phyloP scores from a whole-genome alignment of 2,329 filamentous ascomycete species.

The Ceratocystis harringtonii region DNA sequence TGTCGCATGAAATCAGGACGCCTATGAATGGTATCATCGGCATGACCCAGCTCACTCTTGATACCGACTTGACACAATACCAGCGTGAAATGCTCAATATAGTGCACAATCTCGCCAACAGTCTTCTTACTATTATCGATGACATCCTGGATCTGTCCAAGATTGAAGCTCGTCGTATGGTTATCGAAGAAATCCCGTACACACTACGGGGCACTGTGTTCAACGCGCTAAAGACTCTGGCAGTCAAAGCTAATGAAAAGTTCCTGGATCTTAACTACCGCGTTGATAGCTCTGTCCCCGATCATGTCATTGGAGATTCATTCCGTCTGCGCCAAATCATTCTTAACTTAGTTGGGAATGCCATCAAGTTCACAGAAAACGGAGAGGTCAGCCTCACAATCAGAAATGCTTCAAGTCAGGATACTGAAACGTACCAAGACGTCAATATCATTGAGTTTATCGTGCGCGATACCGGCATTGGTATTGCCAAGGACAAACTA shows the following conservation, averaged over 20 bases:
- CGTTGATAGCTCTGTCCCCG: constrained; percentile 82
- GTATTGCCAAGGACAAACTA: constrained; percentile 87
- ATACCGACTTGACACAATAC: constrained; percentile 86
- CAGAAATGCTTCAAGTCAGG: constrained; percentile 31
- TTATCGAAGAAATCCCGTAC: constrained; percentile 95
- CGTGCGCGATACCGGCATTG: constrained; percentile 91
- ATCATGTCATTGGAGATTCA: constrained; percentile 89
- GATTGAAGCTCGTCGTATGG: constrained; percentile 93
- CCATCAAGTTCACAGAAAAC: constrained; percentile 97
- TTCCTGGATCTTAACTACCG: constrained; percentile 84
- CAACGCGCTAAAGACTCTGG: constrained; percentile 88
- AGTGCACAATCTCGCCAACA: constrained; percentile 91
- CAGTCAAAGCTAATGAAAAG: constrained; percentile 95
- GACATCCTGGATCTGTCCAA: constrained; percentile 60
- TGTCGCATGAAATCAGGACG: constrained; percentile 96
- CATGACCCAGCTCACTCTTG: constrained; percentile 92
- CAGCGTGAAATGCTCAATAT: constrained; percentile 98
- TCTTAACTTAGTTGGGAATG: constrained; percentile 90
- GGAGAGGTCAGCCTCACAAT: constrained; percentile 95
- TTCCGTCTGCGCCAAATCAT: constrained; percentile 96
- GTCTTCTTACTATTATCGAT: constrained; percentile 91
- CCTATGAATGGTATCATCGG: constrained; percentile 97
- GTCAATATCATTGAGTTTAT: constrained; percentile 89
- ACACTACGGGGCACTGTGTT: constrained; percentile 89
- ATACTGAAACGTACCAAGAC: constrained; percentile 47